A percentile compares a stretch with the other conserved stretches of the same genome.
Conservation (phyloP, 805 yeast species). For the Brettanomyces anomalus region DNA sequence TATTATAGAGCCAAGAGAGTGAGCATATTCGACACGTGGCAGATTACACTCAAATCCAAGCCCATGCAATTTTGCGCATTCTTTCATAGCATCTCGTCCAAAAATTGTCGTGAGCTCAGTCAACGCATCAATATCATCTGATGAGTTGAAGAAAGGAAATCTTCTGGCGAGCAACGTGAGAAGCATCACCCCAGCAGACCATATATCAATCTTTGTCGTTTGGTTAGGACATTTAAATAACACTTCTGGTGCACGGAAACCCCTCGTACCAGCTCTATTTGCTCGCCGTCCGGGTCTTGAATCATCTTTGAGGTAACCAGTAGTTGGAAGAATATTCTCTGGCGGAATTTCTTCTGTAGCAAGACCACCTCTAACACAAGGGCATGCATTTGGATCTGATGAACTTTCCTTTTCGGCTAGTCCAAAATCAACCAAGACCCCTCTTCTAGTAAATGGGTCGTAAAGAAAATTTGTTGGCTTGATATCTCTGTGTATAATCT, state of each 20-base stretch:
- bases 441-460: constrained; percentile 56
- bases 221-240: constrained; percentile 80
- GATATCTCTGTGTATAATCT: constrained; percentile 86
- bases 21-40: constrained; percentile 37
- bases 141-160: constrained; percentile 90
- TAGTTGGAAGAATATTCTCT: constrained; percentile 29
- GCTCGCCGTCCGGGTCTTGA: constrained; percentile 85
- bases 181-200: constrained; percentile 90
- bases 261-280: constrained; percentile 94
- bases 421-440: constrained; percentile 89
- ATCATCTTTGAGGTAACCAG: constrained; percentile 83
- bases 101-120: constrained; percentile 76
- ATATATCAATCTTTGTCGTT: constrained; percentile 71
- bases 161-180: constrained; percentile 68
- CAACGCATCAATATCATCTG: constrained; percentile 88
- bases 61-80: constrained; percentile 81
- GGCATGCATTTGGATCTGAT: constrained; percentile 35
- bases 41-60: constrained; percentile 68
- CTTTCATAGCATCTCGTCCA: constrained; percentile 64
- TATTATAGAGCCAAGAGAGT: constrained; percentile 33
- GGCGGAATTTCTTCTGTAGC: constrained; percentile 21
- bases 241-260: constrained; percentile 92
- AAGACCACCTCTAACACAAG: constrained; percentile 41
- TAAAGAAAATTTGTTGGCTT: constrained; percentile 70
- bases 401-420: constrained; percentile 61